A percentile compares a stretch with the other conserved stretches of the same genome.
Conservation (phyloP, 2,329 filamentous ascomycete species). For the Venturia aucupariae region DNA sequence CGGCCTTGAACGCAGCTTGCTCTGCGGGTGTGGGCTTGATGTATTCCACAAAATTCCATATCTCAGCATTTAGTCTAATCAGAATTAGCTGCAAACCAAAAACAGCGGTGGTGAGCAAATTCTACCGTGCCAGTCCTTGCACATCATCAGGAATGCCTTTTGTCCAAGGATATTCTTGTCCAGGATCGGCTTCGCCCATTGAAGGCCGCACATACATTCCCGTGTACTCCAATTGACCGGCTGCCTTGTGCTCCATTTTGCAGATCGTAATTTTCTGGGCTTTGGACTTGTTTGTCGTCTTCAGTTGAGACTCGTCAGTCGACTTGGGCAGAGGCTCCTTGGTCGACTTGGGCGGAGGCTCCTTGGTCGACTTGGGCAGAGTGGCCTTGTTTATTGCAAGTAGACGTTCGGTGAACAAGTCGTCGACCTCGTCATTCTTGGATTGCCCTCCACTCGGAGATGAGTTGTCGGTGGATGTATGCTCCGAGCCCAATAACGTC, state of each 20-base stretch:
- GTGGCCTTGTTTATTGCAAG: neutral
- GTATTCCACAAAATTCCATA: slow-evolving; percentile 10
- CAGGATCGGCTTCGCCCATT: neutral
- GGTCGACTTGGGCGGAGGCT: neutral
- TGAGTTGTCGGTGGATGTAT: neutral
- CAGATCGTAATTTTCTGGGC: neutral
- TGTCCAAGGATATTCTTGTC: slow-evolving; percentile 1
- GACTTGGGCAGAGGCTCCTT: too few species aligned
- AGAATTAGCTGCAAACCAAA: neutral
- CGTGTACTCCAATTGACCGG: neutral
- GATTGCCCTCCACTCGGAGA: neutral
- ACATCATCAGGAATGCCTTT: neutral
- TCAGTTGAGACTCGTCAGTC: too few species aligned
- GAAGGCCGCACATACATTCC: neutral
- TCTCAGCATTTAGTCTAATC: slow-evolving; percentile 11
- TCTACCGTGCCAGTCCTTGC: neutral
- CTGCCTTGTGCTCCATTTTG: neutral
- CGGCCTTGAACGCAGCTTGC: neutral
- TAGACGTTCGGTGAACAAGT: neutral
- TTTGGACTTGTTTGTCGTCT: neutral
- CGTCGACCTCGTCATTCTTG: neutral
- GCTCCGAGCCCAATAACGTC: neutral
- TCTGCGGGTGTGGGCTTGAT: slow-evolving; percentile 14
- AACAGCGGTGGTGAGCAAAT: neutral
- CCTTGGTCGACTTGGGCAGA: neutral